Percentiles rank a stretch among this genome's conserved stretches.
Conservation (phyloP, 345 rosid genomes). For the Gossypium anomalum region DNA sequence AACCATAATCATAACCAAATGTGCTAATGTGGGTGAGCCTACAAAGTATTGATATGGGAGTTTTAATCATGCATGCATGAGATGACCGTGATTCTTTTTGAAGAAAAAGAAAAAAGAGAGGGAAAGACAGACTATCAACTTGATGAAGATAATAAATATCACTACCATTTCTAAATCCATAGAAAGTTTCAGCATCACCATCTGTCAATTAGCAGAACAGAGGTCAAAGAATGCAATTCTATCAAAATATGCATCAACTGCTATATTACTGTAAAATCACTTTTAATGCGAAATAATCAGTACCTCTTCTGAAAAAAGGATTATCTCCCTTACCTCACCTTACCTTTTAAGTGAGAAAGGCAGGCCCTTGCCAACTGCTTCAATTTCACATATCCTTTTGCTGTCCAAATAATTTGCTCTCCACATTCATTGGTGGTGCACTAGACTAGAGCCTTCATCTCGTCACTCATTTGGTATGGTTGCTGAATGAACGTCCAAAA, state of each 20-base stretch:
- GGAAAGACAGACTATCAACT: too few species aligned
- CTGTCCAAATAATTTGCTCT: background rate
- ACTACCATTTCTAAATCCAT: too few species aligned
- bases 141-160: too few species aligned
- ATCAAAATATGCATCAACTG: too few species aligned
- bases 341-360: background rate
- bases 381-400: background rate
- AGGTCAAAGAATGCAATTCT: too few species aligned
- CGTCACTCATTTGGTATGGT: constrained; percentile 36
- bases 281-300: background rate
- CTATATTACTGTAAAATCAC: too few species aligned
- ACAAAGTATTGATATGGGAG: background rate
- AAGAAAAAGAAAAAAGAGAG: too few species aligned
- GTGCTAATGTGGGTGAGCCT: background rate
- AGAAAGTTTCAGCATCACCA: too few species aligned
- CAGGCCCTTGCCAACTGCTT: background rate
- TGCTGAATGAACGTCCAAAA: constrained; percentile 67
- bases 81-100: too few species aligned
- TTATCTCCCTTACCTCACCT: background rate
- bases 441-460: background rate
- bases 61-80: too few species aligned
- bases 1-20: background rate
- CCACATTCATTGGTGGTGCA: background rate
- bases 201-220: too few species aligned
- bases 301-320: background rate